phyloP scores from a whole-genome alignment of 228 moss, liverwort and hornwort species.

The Sphagnum magellanicum region DNA sequence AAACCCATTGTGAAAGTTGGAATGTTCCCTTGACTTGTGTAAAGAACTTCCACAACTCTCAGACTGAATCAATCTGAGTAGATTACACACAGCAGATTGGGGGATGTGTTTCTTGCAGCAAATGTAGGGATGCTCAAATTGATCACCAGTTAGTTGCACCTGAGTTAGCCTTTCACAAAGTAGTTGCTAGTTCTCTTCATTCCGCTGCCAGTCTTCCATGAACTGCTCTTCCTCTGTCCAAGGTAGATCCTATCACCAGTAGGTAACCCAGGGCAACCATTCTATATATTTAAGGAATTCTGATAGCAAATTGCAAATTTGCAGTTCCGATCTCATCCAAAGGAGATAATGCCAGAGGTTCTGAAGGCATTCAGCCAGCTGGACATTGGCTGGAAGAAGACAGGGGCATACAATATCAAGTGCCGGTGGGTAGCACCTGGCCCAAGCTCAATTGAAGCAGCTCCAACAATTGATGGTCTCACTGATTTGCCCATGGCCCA shows the following conservation, averaged over 20 bases:
- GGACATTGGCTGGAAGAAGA: constrained; percentile 73
- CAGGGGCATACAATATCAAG: constrained; percentile 69
- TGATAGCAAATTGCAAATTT: not conserved
- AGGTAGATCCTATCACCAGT: constrained; percentile 12
- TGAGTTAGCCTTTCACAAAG: too few species aligned
- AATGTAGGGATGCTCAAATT: too few species aligned
- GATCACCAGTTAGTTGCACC: too few species aligned
- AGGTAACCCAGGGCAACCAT: constrained; percentile 5
- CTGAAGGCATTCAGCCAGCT: constrained; percentile 40
- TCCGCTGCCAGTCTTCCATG: not conserved
- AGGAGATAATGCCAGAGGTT: constrained; percentile 58
- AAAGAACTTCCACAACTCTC: too few species aligned
- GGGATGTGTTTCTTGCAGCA: too few species aligned
- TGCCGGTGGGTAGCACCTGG: constrained; percentile 77
- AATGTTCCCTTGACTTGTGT: too few species aligned
- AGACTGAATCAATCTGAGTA: too few species aligned
- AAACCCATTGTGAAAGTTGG: too few species aligned
- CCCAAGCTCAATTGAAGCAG: constrained; percentile 16
- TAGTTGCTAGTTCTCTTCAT: too few species aligned
- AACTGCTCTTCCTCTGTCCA: not conserved
- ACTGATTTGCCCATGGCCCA: constrained; percentile 63
- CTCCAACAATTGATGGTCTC: constrained; percentile 39
- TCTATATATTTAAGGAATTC: not conserved
- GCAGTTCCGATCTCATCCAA: constrained; percentile 61
- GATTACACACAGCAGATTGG: too few species aligned